phyloP scores from a whole-genome alignment of 2,329 filamentous ascomycete genomes.

The Dactylellina haptotyla region DNA sequence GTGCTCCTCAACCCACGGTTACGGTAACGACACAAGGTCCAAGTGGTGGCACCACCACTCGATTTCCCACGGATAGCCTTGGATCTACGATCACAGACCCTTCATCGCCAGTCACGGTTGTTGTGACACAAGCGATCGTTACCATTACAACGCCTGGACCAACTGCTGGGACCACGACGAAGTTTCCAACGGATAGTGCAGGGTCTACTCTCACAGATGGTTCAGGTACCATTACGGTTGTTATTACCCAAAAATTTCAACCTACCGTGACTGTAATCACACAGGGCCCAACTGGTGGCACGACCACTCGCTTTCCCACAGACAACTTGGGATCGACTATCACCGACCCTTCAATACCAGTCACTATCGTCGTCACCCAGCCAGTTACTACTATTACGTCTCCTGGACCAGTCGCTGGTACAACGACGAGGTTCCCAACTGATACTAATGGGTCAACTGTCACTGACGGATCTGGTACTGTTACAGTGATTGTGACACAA shows the following conservation, averaged over 20 bases:
- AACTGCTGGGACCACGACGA: neutral
- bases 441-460: neutral
- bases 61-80: neutral
- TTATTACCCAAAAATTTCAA: neutral
- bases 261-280: neutral
- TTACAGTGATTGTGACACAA: neutral
- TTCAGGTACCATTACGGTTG: neutral
- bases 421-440: neutral
- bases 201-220: neutral
- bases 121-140: neutral
- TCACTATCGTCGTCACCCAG: neutral
- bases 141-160: neutral
- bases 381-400: neutral
- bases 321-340: neutral
- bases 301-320: neutral
- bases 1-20: neutral
- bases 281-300: neutral
- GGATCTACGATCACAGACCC: neutral
- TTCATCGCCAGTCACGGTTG: neutral
- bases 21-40: neutral
- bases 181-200: slow-evolving; percentile 6
- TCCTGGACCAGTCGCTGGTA: neutral
- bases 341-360: neutral
- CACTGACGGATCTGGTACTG: no score
- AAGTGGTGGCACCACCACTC: neutral